Evolutionary conservation across 305 asterid genomes (phyloP), one percentile per base, ranked within the genome.

Genomic region (Salvia sclarea): DNA sequence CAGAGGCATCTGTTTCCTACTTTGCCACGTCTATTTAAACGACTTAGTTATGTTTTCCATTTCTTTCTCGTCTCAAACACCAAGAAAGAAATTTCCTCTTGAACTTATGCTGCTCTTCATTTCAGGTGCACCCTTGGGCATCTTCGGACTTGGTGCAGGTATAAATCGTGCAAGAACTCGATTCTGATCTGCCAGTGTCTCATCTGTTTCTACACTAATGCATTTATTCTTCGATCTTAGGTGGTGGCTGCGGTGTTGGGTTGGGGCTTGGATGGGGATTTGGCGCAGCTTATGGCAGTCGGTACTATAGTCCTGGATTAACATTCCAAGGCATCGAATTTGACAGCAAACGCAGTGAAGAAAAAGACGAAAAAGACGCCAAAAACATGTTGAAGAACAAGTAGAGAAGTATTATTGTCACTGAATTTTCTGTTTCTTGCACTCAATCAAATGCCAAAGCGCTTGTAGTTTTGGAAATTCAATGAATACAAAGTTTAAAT

Each of bases 261-360:
- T 41, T 86, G 45, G 97, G 96, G 69, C 89, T 93, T 20, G 97
- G 98, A 70, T 93, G 96, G 96, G 96, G 97, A 73, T 93, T 90
- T 22, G 96, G 98, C 65, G 44, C 89, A 2, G 96, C 87, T 22
- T 90, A 78, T 75, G 97, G 96, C 56, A 84, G 97, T 38, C 82
- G 88, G 63, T 93, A 93, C 82, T 85, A 84, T 76, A 84, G 76
- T 69, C 86, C 97, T 8, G 80, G 80, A 18, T 82, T 87, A 57
- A 70, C 76, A 38, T 93, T 88, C 78, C 82, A 81, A 74, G 98
- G 95, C 24, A 52, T 53, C 3, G 92, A 85, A 30, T 80, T 88
- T 38, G 81, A 69, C 70, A 58, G 58, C 8, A 84, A 75, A 66
- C 67, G 72, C 8, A 66, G 52, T 68, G 81, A 87, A 79, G 84